A percentile compares a stretch with the other conserved stretches of the same genome.
These are phyloP conservation scores for Syncephalastrum sp. DNA, from an alignment of 371 early-diverging fungal genomes.

Conservation along the genomic window DNA sequence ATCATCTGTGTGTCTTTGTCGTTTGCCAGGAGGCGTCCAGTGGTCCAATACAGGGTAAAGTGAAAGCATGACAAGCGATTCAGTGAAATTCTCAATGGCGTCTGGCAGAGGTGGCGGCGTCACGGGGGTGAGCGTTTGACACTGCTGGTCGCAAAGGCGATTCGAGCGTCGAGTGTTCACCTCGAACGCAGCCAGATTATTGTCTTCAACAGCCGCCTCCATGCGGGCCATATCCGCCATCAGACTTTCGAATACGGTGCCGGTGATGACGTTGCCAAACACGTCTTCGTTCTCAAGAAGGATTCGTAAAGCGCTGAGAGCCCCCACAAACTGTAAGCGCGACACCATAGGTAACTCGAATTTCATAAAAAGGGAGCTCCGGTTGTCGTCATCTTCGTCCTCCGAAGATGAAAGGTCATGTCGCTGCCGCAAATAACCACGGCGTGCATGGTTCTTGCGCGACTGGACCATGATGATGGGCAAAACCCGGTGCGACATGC, in stretches of 20 bases:
- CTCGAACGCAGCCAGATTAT: slow-evolving; percentile 4
- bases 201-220: slow-evolving; percentile 14
- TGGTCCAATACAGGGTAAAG: slow-evolving; percentile 30
- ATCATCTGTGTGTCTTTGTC: slow-evolving; percentile 8
- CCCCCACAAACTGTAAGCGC: slow-evolving; percentile 27
- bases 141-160: slow-evolving; percentile 8
- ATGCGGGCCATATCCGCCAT: slow-evolving; percentile 19
- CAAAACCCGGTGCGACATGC: slow-evolving; percentile 22
- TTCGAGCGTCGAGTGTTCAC: slow-evolving; percentile 1
- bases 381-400: slow-evolving; percentile 10
- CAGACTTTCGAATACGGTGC: slow-evolving; percentile 16
- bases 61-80: slow-evolving; percentile 24
- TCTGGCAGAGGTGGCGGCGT: slow-evolving; percentile 14
- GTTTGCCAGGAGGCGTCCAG: slow-evolving; percentile 22
- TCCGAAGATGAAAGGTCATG: slow-evolving; percentile 1
- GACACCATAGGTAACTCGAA: slow-evolving; percentile 23
- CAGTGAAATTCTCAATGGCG: slow-evolving; percentile 19
- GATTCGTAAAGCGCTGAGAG: slow-evolving; percentile 37
- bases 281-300: slow-evolving; percentile 39
- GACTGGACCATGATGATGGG: slow-evolving; percentile 40
- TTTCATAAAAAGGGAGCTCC: slow-evolving; percentile 16
- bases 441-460: background rate
- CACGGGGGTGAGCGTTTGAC: background rate
- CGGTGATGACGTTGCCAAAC: slow-evolving; percentile 21
- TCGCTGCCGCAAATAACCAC: slow-evolving; percentile 3